Percentiles rank a stretch among this genome's conserved stretches.
phyloP scores from a whole-genome alignment of 192 early-diverging fungal genomes.

The Ambispora gerdemannii region DNA sequence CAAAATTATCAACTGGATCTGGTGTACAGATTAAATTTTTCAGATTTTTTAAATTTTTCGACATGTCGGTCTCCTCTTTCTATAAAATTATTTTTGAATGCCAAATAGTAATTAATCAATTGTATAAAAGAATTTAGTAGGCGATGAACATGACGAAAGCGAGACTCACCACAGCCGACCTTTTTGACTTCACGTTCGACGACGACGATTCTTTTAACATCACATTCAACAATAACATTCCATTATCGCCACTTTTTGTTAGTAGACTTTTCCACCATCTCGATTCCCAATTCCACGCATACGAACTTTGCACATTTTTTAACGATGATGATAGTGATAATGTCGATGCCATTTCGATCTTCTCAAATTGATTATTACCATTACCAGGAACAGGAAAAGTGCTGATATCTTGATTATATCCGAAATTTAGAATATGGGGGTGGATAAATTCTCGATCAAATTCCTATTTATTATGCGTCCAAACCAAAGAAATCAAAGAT shows the following conservation, averaged over 20 bases:
- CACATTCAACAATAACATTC: slow-evolving; percentile 13
- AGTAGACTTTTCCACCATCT: slow-evolving; percentile 12
- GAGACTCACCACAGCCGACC: background rate
- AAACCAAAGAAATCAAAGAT: slow-evolving; percentile 8
- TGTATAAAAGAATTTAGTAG: background rate
- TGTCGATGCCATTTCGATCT: background rate
- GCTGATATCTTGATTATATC: background rate
- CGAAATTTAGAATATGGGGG: background rate
- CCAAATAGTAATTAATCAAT: background rate
- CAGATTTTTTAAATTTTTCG: too few relatives aligned
- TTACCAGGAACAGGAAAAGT: background rate
- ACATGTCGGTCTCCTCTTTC: slow-evolving; percentile 5
- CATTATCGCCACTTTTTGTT: background rate
- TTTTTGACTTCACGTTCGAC: background rate
- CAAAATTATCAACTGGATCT: background rate
- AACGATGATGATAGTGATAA: too few relatives aligned
- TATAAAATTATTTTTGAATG: background rate
- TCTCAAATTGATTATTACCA: background rate
- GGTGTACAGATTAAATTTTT: slow-evolving; percentile 6
- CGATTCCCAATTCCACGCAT: background rate
- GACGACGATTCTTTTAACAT: too few relatives aligned
- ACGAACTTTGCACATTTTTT: background rate
- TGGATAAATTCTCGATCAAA: background rate
- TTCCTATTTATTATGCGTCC: slow-evolving; percentile 5
- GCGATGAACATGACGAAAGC: background rate